A percentile compares a stretch with the other conserved stretches of the same genome.
phyloP scores from a whole-genome alignment of 2,329 filamentous ascomycete species.

The Plenodomus biglobosus region DNA sequence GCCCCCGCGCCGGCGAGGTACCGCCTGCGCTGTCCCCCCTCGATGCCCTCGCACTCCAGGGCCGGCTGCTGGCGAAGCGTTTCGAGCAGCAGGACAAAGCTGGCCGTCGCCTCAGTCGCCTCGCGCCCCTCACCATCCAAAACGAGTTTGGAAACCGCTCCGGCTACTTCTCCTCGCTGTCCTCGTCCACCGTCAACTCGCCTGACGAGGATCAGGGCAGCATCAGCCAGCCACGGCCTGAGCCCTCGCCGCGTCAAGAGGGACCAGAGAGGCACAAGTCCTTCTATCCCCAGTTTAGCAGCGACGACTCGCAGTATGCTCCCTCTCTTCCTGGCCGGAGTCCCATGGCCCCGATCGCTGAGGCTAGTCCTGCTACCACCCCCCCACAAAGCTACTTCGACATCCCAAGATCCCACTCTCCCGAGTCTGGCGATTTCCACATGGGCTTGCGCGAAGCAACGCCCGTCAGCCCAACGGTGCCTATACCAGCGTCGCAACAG shows the following conservation, averaged over 20 bases:
- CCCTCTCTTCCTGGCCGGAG: conserved; percentile 34
- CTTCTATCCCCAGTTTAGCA: conserved; percentile 39
- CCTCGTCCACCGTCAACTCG: conserved; percentile 56
- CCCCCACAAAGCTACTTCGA: conserved; percentile 49
- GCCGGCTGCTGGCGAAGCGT: conserved; percentile 81
- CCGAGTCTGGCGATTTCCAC: conserved; percentile 48
- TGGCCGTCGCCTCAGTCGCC: conserved; percentile 78
- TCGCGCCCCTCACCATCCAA: conserved; percentile 79
- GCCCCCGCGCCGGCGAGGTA: conserved; percentile 58
- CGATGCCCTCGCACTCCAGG: conserved; percentile 92
- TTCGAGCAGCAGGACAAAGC: conserved; percentile 73
- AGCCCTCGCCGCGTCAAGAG: conserved; percentile 33
- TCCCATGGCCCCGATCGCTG: conserved; percentile 40
- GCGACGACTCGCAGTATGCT: conserved; percentile 31
- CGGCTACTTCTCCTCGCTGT: conserved; percentile 77
- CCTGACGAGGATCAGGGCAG: conserved; percentile 52
- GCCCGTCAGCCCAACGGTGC: conserved; percentile 42
- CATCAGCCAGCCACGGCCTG: conserved; percentile 27
- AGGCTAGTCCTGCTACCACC: conserved; percentile 26
- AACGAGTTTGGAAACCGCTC: conserved; percentile 78
- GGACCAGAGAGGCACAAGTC: conserved; percentile 40
- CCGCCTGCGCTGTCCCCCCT: conserved; percentile 91
- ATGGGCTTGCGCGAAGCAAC: conserved; percentile 49
- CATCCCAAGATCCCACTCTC: conserved; percentile 49
- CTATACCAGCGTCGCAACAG: conserved; percentile 35